Conservation (phyloP, 768 basidiomycete genomes). For the Podaxis rugospora region DNA sequence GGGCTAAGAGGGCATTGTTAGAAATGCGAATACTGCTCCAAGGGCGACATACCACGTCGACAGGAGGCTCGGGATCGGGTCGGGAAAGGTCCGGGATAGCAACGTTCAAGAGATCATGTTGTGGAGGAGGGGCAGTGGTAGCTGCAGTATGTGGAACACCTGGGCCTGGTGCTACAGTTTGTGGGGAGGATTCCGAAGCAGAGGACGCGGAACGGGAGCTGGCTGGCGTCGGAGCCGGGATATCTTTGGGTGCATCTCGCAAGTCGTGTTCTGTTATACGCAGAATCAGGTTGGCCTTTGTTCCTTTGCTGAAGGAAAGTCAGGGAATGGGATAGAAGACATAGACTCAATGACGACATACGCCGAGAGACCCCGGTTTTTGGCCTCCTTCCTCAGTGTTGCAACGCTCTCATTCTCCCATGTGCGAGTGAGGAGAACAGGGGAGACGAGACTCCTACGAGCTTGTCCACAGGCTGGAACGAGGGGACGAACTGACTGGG, state of each 20-base stretch:
- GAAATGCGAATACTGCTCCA: not conserved
- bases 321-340: constrained; percentile 1
- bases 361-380: constrained; percentile 50
- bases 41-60: constrained; percentile 54
- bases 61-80: constrained; percentile 35
- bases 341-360: constrained; percentile 25
- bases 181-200: not conserved
- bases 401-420: constrained; percentile 50
- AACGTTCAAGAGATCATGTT: constrained; percentile 36
- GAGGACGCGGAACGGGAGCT: constrained; percentile 15
- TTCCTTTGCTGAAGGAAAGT: constrained; percentile 43
- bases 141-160: constrained; percentile 16
- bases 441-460: constrained; percentile 37
- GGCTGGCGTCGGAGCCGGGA: constrained; percentile 19
- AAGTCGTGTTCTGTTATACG: constrained; percentile 51
- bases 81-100: constrained; percentile 53
- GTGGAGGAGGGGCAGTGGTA: constrained; percentile 28
- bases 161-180: constrained; percentile 18
- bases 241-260: constrained; percentile 18
- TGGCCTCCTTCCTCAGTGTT: constrained; percentile 51
- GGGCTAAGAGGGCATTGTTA: constrained; percentile 32
- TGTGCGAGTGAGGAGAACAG: constrained; percentile 50
- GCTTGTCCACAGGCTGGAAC: constrained; percentile 8
- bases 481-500: constrained; percentile 10
- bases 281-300: constrained; percentile 50